Base-by-base conservation (phyloP, 2,329 filamentous ascomycete genomes). In the Coccinonectria pachysandricola region DNA sequence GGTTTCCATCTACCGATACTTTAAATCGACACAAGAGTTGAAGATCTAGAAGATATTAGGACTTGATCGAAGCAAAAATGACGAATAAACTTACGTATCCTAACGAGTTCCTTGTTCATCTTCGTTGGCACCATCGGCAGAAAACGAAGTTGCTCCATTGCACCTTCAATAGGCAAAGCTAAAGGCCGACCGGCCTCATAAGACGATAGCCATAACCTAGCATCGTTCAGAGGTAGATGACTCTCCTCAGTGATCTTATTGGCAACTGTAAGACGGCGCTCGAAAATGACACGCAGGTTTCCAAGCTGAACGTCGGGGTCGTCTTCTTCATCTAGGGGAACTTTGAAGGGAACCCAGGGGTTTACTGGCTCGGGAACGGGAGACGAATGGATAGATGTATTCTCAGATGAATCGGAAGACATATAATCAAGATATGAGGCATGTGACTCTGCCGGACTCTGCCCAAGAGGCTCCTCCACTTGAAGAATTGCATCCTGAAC, bases 11-110 rank as follows among this genome's bases (percentile, higher is more conserved):
- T 3, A 71, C 45, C 5, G 59, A 65, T 3, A 59, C 58, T 27
- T 64, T 65, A 50, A 68, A 70, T 14, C 62, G 64, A 10, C 57
- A 61, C 8, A 70, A 47, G 6, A 69, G 46, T 27, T 61, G 60
- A 16, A 65, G 43, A 24, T 65, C 66, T 69, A 28, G n/a, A 18
- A 4, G 12, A 29, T 8, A 30, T 19, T 12, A 9, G 10, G n/a
- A n/a, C n/a, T n/a, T n/a, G n/a, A n/a, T n/a, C n/a, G n/a, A n/a
- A n/a, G n/a, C n/a, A n/a, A n/a, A n/a, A n/a, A n/a, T n/a, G n/a
- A n/a, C 20, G 6, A 21, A 15, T 10, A 9, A 9, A 30, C 57
- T 38, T 52, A 68, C 64, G 65, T 14, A 60, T 56, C 24, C 58
- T 52, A 11, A 66, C 49, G n/a, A 70, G 52, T 28, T 68, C 64